Evolutionary conservation across 78 protist species (phyloP).

Genomic region (Monosiga brevicollis): DNA sequence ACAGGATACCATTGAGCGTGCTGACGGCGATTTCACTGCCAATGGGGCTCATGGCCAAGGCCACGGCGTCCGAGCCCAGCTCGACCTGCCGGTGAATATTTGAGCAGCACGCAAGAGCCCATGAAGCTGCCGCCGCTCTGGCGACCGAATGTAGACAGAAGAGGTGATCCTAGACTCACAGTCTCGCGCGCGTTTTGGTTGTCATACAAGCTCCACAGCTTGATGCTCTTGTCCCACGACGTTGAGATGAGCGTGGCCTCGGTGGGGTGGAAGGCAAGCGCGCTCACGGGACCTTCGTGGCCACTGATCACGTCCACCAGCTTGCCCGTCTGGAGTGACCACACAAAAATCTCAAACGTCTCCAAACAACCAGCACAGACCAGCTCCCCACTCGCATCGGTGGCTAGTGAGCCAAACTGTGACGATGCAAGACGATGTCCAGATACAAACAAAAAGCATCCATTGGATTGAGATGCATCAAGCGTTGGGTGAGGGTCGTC

Average conservation of each 20-base stretch:
- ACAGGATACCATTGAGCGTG: constrained; percentile 32
- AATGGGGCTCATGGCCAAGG: neutral
- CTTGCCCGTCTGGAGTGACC: constrained; percentile 77
- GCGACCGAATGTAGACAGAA: too few relatives aligned
- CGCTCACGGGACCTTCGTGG: constrained; percentile 42
- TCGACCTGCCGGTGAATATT: neutral
- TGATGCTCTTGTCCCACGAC: constrained; percentile 75
- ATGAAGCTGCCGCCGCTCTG: neutral
- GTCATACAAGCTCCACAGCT: constrained; percentile 75
- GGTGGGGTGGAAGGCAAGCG: neutral
- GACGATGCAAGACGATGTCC: too few relatives aligned
- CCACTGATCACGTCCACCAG: constrained; percentile 79
- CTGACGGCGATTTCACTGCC: constrained; percentile 9
- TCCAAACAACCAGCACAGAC: constrained; percentile 72
- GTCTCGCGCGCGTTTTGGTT: constrained; percentile 25
- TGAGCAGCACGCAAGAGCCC: neutral
- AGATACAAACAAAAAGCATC: too few relatives aligned
- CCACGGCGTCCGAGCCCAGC: neutral
- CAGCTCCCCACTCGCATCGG: constrained; percentile 83
- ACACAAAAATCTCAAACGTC: constrained; percentile 60
- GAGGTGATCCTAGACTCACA: neutral
- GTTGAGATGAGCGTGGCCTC: constrained; percentile 35
- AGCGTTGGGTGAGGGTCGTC: too few relatives aligned
- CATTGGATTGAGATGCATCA: too few relatives aligned
- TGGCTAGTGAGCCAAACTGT: too few relatives aligned